Base-by-base conservation (phyloP, 768 basidiomycete genomes). In the Scleroderma bovista region DNA sequence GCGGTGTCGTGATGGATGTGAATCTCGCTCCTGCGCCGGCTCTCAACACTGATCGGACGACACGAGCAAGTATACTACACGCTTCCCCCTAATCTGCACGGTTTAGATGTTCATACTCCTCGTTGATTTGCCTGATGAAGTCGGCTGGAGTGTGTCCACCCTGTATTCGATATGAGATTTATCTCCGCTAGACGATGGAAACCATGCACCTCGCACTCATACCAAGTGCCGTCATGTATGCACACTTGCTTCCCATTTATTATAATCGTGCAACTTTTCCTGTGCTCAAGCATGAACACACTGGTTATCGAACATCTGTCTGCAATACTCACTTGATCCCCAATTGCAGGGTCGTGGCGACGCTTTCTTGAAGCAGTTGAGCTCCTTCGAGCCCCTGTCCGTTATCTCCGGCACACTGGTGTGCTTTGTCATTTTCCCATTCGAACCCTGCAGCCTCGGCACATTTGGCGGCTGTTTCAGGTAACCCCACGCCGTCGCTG, bases 251-350 rank as follows among this genome's bases (percentile, higher is more conserved):
- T 73, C 2, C 73, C 76, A 57, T 79, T 85, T 59, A 97, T 88
- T 34, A 91, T 59, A 40, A 97, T 73, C 7, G 93, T 93, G 70
- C 93, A 96, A 62, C 91, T 93, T 69, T 84, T 93, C 48, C 83
- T 87, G 59, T 48, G 34, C 46, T 24, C 49, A 42, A 34, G 29
- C 44, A 36, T 50, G 36, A 46, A 57, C 51, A 46, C 32, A 50
- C 32, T 51, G 45, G 29, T 50, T 31, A 33, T 40, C 41, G 51
- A 42, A 48, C 26, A 13, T 12, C 38, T 24, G 19, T 32, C n/a
- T n/a, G 26, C 38, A 47, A 51, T 44, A 62, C 73, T 58, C 66
- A 88, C 89, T 69, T 60, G 54, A 94, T 80, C 4, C 72, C 78
- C 59, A 83, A 51, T 69, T 55, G 1, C 70, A 77, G 26, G 65